Conservation (phyloP, 306 rosid genomes). For the Quercus gilva region DNA sequence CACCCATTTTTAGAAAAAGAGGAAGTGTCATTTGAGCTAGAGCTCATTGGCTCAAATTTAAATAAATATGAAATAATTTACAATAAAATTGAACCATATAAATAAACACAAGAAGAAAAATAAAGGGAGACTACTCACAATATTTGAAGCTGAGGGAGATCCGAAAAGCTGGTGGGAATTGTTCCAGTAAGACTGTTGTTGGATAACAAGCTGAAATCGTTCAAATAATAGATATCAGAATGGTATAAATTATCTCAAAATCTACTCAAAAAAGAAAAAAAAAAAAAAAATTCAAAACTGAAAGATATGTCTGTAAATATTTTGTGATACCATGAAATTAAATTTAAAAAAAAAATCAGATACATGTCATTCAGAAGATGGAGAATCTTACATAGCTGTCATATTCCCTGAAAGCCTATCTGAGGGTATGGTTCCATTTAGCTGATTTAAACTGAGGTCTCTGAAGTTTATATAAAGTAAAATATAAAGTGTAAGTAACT, state of each 20-base stretch:
- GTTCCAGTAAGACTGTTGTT: constrained; percentile 67
- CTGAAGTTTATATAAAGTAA: constrained; percentile 45
- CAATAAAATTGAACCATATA: not conserved
- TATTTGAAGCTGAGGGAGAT: constrained; percentile 62
- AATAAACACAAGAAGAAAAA: constrained; percentile 1
- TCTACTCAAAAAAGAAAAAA: no score
- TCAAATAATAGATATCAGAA: constrained; percentile 9
- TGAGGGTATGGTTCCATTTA: constrained; percentile 68
- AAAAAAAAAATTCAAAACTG: not conserved
- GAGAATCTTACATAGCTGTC: constrained; percentile 81
- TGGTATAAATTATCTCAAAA: not conserved
- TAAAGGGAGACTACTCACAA: constrained; percentile 49
- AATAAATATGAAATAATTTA: not conserved
- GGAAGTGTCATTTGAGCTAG: no score
- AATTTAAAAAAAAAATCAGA: not conserved
- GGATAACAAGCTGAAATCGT: constrained; percentile 61
- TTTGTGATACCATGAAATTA: not conserved
- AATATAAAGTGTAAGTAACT: constrained; percentile 18
- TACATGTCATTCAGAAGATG: constrained; percentile 19
- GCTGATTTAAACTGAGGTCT: constrained; percentile 76
- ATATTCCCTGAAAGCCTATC: constrained; percentile 52
- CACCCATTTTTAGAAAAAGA: no score
- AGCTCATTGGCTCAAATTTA: not conserved
- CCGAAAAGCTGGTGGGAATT: constrained; percentile 64
- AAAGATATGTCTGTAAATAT: not conserved